A percentile compares a stretch with the other conserved stretches of the same genome.
phyloP scores from a whole-genome alignment of 1,139 yeast species.

The Geotrichum reessii region DNA sequence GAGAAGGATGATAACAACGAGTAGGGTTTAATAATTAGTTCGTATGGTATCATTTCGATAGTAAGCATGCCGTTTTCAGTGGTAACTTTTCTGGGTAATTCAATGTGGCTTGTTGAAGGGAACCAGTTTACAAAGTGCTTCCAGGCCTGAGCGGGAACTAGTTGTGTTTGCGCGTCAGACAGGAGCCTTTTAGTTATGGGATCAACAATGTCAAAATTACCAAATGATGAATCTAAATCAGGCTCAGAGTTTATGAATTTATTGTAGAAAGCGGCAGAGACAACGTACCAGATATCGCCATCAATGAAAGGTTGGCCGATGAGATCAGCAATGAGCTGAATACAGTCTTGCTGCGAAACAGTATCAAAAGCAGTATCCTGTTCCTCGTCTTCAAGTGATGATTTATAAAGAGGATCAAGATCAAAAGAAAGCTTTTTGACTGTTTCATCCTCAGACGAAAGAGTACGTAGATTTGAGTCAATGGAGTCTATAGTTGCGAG shows the following conservation, averaged over 20 bases:
- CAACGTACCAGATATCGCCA: conserved; percentile 12
- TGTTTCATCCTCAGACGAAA: conserved; percentile 4
- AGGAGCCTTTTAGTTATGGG: not conserved
- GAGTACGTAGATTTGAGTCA: not conserved
- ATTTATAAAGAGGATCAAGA: not conserved
- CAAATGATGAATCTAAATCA: conserved; percentile 1
- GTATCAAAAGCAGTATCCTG: not conserved
- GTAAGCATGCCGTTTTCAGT: not conserved
- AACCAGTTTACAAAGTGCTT: conserved; percentile 13
- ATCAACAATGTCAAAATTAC: conserved; percentile 16
- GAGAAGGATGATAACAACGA: conserved; percentile 5
- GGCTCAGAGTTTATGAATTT: conserved; percentile 1
- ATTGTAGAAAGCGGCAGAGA: conserved; percentile 3
- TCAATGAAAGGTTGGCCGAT: not conserved
- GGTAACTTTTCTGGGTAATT: conserved; percentile 15
- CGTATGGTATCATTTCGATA: conserved; percentile 12
- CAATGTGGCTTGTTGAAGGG: not conserved
- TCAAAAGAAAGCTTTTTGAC: not conserved
- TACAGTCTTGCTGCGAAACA: not conserved
- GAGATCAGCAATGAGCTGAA: conserved; percentile 3
- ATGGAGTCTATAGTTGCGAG: not conserved
- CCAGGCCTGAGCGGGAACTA: conserved; percentile 16
- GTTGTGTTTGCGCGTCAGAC: not conserved
- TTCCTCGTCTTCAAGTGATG: not conserved
- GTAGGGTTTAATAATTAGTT: conserved; percentile 8